Conservation (phyloP, 257 asterid species). For the Primulina eburnea region DNA sequence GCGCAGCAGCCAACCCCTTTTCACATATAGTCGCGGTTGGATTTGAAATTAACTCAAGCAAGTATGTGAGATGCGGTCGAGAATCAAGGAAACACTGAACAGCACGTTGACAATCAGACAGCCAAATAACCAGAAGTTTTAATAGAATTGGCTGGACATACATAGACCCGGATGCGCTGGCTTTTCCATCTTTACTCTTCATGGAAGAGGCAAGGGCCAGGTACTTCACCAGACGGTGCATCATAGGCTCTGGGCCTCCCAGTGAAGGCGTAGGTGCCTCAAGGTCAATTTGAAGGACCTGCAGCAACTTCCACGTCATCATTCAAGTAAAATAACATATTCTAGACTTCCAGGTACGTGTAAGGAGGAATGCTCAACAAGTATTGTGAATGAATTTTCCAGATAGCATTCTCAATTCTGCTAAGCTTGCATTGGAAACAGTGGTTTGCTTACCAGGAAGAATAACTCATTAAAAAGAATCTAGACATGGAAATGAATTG, state of each 20-base stretch:
- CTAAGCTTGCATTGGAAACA: neutral
- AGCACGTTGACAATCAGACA: slow-evolving; percentile 75
- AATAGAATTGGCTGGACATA: slow-evolving; percentile 71
- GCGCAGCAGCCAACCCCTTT: slow-evolving; percentile 76
- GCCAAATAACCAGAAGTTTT: slow-evolving; percentile 79
- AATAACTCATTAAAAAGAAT: slow-evolving; percentile 4
- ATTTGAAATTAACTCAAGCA: slow-evolving; percentile 71
- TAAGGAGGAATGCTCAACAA: slow-evolving; percentile 3
- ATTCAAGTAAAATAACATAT: slow-evolving; percentile 1
- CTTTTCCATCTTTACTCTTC: slow-evolving; percentile 64
- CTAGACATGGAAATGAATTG: slow-evolving; percentile 17
- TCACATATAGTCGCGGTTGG: slow-evolving; percentile 53
- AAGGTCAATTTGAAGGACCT: slow-evolving; percentile 77
- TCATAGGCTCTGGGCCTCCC: slow-evolving; percentile 79
- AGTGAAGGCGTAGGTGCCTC: slow-evolving; percentile 64
- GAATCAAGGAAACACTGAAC: slow-evolving; percentile 82
- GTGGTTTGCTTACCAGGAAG: slow-evolving; percentile 8
- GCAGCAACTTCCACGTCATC: slow-evolving; percentile 33
- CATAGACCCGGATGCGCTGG: slow-evolving; percentile 34
- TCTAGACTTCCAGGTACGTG: neutral
- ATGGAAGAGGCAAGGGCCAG: slow-evolving; percentile 80
- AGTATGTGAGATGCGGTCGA: slow-evolving; percentile 79
- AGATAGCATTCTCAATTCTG: neutral
- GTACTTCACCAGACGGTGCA: slow-evolving; percentile 91
- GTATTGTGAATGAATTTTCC: neutral